Evolutionary conservation across 1,284 basidiomycete genomes (phyloP).

Genomic region (Leccinum subspadiceum): DNA sequence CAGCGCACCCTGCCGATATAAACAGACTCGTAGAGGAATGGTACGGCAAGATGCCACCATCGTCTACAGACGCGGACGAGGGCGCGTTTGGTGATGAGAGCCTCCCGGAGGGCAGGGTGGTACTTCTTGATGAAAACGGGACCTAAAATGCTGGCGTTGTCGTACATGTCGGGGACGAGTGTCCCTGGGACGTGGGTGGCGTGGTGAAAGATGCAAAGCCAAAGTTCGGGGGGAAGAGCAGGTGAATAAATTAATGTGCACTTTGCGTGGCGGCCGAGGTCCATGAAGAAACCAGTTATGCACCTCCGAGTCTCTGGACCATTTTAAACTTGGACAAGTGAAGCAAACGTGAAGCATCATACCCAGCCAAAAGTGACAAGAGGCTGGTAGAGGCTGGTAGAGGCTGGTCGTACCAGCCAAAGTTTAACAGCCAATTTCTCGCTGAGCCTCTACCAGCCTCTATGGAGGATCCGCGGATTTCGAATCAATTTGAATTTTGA

Average conservation of each 20-base stretch:
- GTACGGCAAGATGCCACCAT: too few relatives aligned
- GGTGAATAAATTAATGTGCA: conserved; percentile 2
- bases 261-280: not conserved
- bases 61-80: too few relatives aligned
- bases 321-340: not conserved
- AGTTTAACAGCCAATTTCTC: too few relatives aligned
- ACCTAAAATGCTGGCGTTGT: conserved; percentile 16
- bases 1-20: too few relatives aligned
- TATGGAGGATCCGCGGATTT: too few relatives aligned
- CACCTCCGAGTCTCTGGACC: not conserved
- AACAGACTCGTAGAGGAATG: too few relatives aligned
- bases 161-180: conserved; percentile 28
- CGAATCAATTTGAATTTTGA: too few relatives aligned
- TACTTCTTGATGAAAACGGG: conserved; percentile 6
- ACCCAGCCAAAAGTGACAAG: too few relatives aligned
- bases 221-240: conserved; percentile 38
- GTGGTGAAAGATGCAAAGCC: conserved; percentile 33
- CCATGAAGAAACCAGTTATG: not conserved
- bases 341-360: not conserved
- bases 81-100: too few relatives aligned
- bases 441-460: too few relatives aligned
- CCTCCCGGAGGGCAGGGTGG: not conserved
- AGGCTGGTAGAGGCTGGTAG: too few relatives aligned
- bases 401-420: too few relatives aligned
- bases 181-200: conserved; percentile 32